Percentiles rank a stretch among this genome's conserved stretches.
Conservation (phyloP, 495 filamentous ascomycete genomes). For the Neurospora intermedia region DNA sequence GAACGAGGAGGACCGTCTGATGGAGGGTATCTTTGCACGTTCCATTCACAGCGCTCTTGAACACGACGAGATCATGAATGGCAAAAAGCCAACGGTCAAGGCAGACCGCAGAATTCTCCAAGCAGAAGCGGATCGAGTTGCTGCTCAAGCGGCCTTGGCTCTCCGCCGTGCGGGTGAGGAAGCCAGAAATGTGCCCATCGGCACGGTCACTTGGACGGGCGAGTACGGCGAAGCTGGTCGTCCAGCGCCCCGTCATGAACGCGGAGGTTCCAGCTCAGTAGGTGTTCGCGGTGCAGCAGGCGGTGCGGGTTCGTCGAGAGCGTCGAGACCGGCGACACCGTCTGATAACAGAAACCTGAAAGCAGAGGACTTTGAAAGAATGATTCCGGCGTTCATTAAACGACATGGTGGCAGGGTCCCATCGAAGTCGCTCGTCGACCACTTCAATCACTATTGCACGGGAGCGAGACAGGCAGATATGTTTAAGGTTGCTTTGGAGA, state of each 20-base stretch:
- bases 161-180: conserved; percentile 63
- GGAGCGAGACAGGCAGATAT: conserved; percentile 27
- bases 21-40: conserved; percentile 77
- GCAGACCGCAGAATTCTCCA: conserved; percentile 66
- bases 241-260: conserved; percentile 27
- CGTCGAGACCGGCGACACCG: conserved; percentile 14
- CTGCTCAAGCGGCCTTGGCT: conserved; percentile 62
- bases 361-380: conserved; percentile 51
- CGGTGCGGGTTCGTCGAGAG: conserved; percentile 24
- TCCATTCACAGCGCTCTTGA: conserved; percentile 77
- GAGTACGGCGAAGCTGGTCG: conserved; percentile 62
- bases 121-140: conserved; percentile 68
- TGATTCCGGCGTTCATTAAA: conserved; percentile 65
- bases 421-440: conserved; percentile 68
- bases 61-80: conserved; percentile 75
- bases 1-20: conserved; percentile 53
- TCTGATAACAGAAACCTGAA: conserved; percentile 16
- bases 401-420: conserved; percentile 60
- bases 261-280: conserved; percentile 38
- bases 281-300: conserved; percentile 40
- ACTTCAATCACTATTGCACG: conserved; percentile 49
- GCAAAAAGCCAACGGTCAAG: conserved; percentile 44
- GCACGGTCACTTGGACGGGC: conserved; percentile 91
- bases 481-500: conserved; percentile 38
- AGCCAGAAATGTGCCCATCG: conserved; percentile 61